phyloP scores from a whole-genome alignment of 345 rosid genomes.

The Eucalyptus lansdowneana region DNA sequence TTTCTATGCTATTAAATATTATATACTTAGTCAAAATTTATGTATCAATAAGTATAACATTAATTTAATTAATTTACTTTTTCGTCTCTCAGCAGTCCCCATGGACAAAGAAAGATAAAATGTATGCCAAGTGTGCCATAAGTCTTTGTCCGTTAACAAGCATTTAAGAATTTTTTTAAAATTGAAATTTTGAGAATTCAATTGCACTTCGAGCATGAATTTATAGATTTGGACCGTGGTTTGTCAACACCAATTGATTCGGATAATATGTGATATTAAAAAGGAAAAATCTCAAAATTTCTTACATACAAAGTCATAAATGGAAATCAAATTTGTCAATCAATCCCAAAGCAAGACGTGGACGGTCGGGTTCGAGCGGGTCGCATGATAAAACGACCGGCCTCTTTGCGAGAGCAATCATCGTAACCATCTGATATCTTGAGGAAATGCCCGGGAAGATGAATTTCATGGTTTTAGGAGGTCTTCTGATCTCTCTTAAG shows the following conservation, averaged over 20 bases:
- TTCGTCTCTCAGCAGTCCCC: too few species aligned
- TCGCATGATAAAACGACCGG: background rate
- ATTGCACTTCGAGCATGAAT: too few species aligned
- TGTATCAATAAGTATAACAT: too few species aligned
- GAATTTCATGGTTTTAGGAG: background rate
- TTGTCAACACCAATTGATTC: background rate
- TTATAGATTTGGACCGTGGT: too few species aligned
- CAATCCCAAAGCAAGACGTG: background rate
- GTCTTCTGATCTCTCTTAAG: background rate
- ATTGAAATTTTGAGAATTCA: too few species aligned
- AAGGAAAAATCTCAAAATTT: background rate
- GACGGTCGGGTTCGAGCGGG: background rate
- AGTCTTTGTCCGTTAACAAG: too few species aligned
- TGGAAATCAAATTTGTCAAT: background rate
- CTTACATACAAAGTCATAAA: background rate
- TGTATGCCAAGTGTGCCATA: too few species aligned
- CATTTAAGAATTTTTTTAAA: too few species aligned
- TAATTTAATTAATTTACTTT: too few species aligned
- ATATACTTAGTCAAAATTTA: too few species aligned
- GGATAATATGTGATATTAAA: background rate
- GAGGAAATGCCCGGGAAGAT: background rate
- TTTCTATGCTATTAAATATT: too few species aligned
- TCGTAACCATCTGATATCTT: background rate
- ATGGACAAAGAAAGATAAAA: too few species aligned
- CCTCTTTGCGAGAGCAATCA: background rate